Base-by-base conservation (phyloP, 2,329 filamentous ascomycete species). In the Peltaster fructicola region DNA sequence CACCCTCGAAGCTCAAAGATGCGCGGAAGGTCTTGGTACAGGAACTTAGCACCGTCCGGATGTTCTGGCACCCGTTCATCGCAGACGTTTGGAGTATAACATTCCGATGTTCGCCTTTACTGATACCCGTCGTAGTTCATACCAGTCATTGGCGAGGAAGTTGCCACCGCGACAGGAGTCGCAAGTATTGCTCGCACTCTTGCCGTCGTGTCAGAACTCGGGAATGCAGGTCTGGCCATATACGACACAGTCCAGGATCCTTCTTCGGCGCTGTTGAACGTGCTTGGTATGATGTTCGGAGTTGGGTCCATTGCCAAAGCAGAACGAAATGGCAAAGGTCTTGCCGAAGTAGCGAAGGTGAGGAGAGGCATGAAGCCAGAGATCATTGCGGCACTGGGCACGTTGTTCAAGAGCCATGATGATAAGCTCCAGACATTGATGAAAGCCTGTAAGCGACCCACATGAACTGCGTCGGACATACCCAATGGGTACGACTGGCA, bases 201-300 rank as follows among this genome's bases (percentile, higher is more conserved):
- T 18, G 23, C 30, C 9, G 25, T 31, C 19, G 22, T 20, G 9
- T 19, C 20, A 19, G 29, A 33, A 22, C 22, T 33, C 14, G 31
- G 24, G 9, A 31, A 33, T 16, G 14, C 21, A 5, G 31, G 24
- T 13, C 23, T 33, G 8, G 31, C 17, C 12, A 14, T 30, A 9
- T 33, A 33, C 22, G 28, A 30, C 15, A 33, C 24, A n/a, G 31
- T 33, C 15, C 8, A 33, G 11, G 25, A 31, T 14, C 24, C 30
- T 1, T 24, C 20, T 8, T 20, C 24, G 14, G 30, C 30, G 8
- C 14, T 33, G 11, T 20, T 33, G 17, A 33, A 33, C 13, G 23
- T 33, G 8, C 14, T 33, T 8, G 30, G 30, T 17, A 33, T 33
- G 30, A n/a, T 33, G 11, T 4, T 32, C 10, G 30, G 30, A 20